Evolutionary conservation across 306 rosid genomes (phyloP).

Genomic region (Rosa multiflora): DNA sequence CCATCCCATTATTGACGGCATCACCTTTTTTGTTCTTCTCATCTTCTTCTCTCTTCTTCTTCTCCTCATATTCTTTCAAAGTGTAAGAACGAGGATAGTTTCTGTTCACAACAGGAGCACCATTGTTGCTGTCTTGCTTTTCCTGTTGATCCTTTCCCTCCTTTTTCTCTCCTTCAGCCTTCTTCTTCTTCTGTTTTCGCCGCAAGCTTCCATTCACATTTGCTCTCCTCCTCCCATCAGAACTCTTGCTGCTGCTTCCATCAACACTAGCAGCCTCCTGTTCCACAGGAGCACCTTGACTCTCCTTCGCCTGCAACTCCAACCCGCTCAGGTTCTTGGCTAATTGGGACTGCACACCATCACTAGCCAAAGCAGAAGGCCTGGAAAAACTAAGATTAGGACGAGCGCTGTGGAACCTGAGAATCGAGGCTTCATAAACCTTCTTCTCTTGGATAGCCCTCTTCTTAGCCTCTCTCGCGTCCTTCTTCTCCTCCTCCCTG

Average conservation of each 20-base stretch:
- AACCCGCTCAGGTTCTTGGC: not conserved
- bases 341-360: not conserved
- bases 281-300: not conserved
- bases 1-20: not conserved
- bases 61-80: conserved; percentile 2
- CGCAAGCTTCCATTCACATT: not conserved
- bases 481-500: not conserved
- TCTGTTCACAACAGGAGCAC: not conserved
- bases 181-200: not conserved
- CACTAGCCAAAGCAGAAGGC: not conserved
- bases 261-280: not conserved
- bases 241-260: not conserved
- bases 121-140: not conserved
- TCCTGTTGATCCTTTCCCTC: not conserved
- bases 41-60: not conserved
- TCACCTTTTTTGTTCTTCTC: not conserved
- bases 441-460: not conserved
- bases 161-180: not conserved
- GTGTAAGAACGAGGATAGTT: conserved; percentile 2
- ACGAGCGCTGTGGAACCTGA: not conserved
- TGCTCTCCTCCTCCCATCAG: not conserved
- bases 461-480: not conserved
- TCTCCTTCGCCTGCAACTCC: not conserved
- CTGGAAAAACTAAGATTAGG: not conserved
- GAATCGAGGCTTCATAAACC: not conserved